These are phyloP conservation scores for Aspergillus heteromorphus DNA, from an alignment of 495 filamentous ascomycete genomes.

Conservation along the genomic window DNA sequence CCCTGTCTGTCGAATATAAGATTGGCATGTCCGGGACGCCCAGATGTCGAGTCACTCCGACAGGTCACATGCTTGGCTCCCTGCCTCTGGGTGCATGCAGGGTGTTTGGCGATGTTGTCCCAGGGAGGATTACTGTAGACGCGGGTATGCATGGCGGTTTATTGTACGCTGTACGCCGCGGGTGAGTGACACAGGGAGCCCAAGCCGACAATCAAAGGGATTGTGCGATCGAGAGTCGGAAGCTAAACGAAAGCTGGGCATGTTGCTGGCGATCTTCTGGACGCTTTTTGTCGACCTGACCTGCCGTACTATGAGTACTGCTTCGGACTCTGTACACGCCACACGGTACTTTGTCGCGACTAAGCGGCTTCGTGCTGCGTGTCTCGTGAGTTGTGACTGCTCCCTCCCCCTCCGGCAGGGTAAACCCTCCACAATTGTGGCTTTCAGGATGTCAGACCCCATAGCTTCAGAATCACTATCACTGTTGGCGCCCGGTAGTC, in stretches of 20 bases:
- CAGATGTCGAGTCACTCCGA: not conserved
- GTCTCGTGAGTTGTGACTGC: no score
- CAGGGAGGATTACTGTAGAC: not conserved
- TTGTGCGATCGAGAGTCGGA: not conserved
- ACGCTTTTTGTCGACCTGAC: no score
- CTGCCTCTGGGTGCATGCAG: not conserved
- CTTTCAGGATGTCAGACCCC: not conserved
- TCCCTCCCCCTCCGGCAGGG: not conserved
- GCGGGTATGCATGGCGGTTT: not conserved
- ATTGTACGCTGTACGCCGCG: not conserved
- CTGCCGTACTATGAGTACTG: not conserved
- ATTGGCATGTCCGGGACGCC: not conserved
- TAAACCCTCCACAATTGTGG: not conserved
- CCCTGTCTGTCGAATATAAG: not conserved
- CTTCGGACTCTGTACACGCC: not conserved
- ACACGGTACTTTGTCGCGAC: not conserved
- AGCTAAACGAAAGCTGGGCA: not conserved
- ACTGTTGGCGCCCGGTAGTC: no score
- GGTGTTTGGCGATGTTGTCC: not conserved
- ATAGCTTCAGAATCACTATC: no score
- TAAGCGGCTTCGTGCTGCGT: not conserved
- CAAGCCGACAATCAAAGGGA: not conserved
- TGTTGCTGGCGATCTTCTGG: not conserved
- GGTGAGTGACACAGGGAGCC: not conserved
- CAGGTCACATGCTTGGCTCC: not conserved